A percentile compares a stretch with the other conserved stretches of the same genome.
Conservation (phyloP, 1,139 yeast species). For the Hansenula lynferdii region DNA sequence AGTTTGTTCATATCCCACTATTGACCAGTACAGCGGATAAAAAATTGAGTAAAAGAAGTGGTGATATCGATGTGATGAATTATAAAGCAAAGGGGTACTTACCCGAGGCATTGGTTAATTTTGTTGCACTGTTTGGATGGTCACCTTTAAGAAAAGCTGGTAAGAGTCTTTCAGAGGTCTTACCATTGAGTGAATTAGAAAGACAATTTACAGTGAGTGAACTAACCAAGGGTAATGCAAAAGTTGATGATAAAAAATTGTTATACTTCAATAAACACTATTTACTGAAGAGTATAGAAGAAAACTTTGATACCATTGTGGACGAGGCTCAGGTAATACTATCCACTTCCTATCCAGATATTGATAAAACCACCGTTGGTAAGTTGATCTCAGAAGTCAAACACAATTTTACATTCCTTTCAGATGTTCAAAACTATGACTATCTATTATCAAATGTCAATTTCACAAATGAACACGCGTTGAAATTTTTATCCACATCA, state of each 20-base stretch:
- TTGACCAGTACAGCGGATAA: conserved; percentile 71
- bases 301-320: conserved; percentile 32
- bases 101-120: conserved; percentile 85
- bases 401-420: conserved; percentile 39
- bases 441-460: conserved; percentile 47
- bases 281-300: conserved; percentile 35
- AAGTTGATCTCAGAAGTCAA: conserved; percentile 23
- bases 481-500: conserved; percentile 15
- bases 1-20: conserved; percentile 84
- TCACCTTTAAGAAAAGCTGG: conserved; percentile 59
- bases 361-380: conserved; percentile 17
- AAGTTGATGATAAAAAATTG: conserved; percentile 76
- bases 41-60: conserved; percentile 81
- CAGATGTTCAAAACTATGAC: conserved; percentile 43
- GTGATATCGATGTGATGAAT: conserved; percentile 67
- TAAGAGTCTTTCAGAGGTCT: conserved; percentile 58
- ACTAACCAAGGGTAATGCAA: conserved; percentile 89
- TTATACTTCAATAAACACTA: conserved; percentile 72
- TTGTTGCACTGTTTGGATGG: conserved; percentile 94
- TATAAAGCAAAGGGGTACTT: conserved; percentile 59
- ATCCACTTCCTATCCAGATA: conserved; percentile 10
- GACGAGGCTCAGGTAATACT: conserved; percentile 26
- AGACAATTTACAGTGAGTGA: conserved; percentile 47
- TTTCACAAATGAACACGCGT: conserved; percentile 20
- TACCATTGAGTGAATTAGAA: conserved; percentile 49